Percentiles rank a stretch among this genome's conserved stretches.
phyloP scores from a whole-genome alignment of 495 filamentous ascomycete genomes.

The Penicillium coffeae region DNA sequence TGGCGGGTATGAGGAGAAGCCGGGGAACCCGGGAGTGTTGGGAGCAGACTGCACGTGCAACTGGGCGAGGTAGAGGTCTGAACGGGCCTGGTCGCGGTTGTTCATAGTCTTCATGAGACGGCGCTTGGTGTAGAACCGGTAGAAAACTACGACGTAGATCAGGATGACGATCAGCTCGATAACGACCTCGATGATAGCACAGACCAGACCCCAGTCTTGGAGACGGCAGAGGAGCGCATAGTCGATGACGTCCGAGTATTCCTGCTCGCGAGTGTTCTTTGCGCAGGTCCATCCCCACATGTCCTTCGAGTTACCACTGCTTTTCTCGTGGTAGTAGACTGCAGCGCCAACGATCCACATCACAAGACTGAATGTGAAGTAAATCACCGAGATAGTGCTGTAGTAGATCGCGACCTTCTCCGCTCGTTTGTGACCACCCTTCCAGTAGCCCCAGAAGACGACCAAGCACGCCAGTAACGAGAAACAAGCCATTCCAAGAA shows the following conservation, averaged over 20 bases:
- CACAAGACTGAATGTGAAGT: constrained; percentile 89
- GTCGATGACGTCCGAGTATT: constrained; percentile 74
- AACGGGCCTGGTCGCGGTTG: constrained; percentile 85
- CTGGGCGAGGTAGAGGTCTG: constrained; percentile 93
- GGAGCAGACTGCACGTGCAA: constrained; percentile 87
- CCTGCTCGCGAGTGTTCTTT: constrained; percentile 70
- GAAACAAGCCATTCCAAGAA: constrained; percentile 71
- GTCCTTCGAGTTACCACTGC: constrained; percentile 71
- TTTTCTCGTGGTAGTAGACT: constrained; percentile 71
- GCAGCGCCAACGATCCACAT: constrained; percentile 90
- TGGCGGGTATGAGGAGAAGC: constrained; percentile 41
- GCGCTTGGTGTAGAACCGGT: constrained; percentile 93
- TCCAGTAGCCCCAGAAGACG: constrained; percentile 84
- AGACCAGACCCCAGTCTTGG: constrained; percentile 95
- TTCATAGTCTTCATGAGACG: constrained; percentile 95
- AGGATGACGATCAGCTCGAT: constrained; percentile 86
- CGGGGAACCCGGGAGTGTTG: constrained; percentile 80
- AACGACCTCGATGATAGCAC: constrained; percentile 94
- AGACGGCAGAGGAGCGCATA: constrained; percentile 94
- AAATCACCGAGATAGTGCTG: constrained; percentile 82
- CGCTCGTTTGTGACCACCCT: constrained; percentile 81
- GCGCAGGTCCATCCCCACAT: constrained; percentile 97
- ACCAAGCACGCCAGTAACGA: constrained; percentile 75
- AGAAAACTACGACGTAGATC: constrained; percentile 92
- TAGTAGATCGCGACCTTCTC: constrained; percentile 94